phyloP scores from a whole-genome alignment of 371 early-diverging fungal genomes.

The Actinomucor elegans region DNA sequence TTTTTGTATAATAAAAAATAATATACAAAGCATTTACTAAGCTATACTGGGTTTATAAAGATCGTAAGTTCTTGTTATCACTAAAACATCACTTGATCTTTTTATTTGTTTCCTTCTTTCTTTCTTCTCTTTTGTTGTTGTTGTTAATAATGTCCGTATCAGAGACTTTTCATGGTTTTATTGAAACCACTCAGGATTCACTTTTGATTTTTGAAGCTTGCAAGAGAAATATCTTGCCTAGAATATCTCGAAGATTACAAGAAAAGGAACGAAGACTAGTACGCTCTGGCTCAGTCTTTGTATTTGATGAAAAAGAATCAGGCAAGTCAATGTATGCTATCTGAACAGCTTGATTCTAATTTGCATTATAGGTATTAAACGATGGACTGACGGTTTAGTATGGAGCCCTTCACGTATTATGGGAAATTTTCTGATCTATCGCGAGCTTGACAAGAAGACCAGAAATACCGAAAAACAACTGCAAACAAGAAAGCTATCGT shows the following conservation, averaged over 20 bases:
- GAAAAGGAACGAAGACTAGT: constrained; percentile 64
- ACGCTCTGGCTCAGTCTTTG: constrained; percentile 64
- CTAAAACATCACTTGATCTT: constrained; percentile 1
- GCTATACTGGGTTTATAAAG: neutral
- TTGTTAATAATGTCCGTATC: constrained; percentile 13
- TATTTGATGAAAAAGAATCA: constrained; percentile 73
- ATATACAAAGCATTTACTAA: neutral
- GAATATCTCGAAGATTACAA: constrained; percentile 61
- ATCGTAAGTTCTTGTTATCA: neutral
- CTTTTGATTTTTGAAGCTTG: constrained; percentile 71
- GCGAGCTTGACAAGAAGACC: constrained; percentile 64
- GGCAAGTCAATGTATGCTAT: constrained; percentile 25
- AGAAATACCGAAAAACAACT: constrained; percentile 1
- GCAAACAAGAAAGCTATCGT: neutral
- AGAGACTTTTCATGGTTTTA: constrained; percentile 55
- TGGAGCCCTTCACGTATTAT: constrained; percentile 86
- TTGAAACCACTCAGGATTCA: constrained; percentile 66
- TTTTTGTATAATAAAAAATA: constrained; percentile 1
- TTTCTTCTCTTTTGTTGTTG: neutral
- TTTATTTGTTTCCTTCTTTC: neutral
- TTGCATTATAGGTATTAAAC: constrained; percentile 67
- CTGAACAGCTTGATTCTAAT: neutral
- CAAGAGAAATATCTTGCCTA: constrained; percentile 56
- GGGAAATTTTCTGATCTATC: constrained; percentile 78
- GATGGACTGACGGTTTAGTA: constrained; percentile 90